These are phyloP conservation scores for Medicago arabica DNA, from an alignment of 306 rosid species.

Conservation along the genomic window DNA sequence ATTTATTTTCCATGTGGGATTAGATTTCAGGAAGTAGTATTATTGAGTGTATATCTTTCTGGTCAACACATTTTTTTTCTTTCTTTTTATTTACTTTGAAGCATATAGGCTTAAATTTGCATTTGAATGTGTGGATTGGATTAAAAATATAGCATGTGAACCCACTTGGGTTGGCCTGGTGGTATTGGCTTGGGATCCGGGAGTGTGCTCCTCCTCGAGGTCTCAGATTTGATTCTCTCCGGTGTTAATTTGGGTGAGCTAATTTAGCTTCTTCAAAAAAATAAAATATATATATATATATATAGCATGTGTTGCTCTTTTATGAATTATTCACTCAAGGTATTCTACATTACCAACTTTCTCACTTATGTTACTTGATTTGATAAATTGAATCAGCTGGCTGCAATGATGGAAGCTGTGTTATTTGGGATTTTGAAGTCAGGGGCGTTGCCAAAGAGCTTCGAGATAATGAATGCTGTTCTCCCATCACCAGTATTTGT, in stretches of 20 bases:
- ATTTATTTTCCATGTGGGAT: not conserved
- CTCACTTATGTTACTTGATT: conserved; percentile 41
- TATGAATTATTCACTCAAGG: conserved; percentile 26
- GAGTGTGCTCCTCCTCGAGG: too few relatives aligned
- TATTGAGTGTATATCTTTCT: not conserved
- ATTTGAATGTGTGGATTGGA: conserved; percentile 24
- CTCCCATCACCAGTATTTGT: conserved; percentile 51
- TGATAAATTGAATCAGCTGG: conserved; percentile 72
- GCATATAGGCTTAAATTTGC: conserved; percentile 17
- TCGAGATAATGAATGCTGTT: conserved; percentile 67
- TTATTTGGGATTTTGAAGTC: conserved; percentile 92
- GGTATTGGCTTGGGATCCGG: too few relatives aligned
- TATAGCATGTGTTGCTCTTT: conserved; percentile 14
- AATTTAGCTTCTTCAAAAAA: too few relatives aligned
- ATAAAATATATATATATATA: too few relatives aligned
- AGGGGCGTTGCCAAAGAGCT: conserved; percentile 91
- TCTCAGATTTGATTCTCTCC: too few relatives aligned
- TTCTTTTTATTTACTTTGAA: not conserved
- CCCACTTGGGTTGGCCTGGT: too few relatives aligned
- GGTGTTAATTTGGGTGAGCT: too few relatives aligned
- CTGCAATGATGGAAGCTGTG: conserved; percentile 86
- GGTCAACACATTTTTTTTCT: not conserved
- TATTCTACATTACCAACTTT: conserved; percentile 18
- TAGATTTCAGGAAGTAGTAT: not conserved
- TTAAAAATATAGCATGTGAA: too few relatives aligned